Base-by-base conservation (phyloP, 192 early-diverging fungal species). In the Backusella luteola region DNA sequence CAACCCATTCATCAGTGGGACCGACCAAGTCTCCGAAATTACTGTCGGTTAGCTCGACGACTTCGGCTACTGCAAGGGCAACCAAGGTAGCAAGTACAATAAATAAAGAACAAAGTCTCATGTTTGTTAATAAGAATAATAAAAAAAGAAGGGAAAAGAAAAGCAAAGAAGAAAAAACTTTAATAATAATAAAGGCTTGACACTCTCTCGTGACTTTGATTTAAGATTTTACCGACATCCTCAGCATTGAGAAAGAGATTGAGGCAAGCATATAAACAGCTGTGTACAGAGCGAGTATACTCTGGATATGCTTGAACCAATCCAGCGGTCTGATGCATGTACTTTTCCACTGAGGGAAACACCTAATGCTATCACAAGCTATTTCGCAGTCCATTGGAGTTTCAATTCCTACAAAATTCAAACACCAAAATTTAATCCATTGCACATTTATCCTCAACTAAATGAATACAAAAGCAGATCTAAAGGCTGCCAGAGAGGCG, bases 401-500 rank as follows among this genome's bases (percentile, higher is more conserved):
- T 63, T 63, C 9, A 63, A 56, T 21, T 56, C 32, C 32, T 8
- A n/a, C 8, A 9, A 9, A n/a, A 56, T 21, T 26, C n/a, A 21
- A 56, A 23, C 38, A 56, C 19, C 21, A 21, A 21, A 21, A 21
- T 21, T 56, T 21, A 5, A 19, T 56, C n/a, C n/a, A 9, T 56
- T 26, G 7, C 42, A 21, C 23, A 21, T n/a, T 21, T 56, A 67
- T 17, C 66, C 8, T 67, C 15, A 69, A 14, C 11, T 32, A 32
- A 21, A 79, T 79, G 78, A 81, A 77, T 66, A 52, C 80, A 4
- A 81, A 81, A 44, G 69, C 70, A 9, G 46, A 81, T 46, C 78
- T 89, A 23, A 87, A 89, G 69, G 80, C 81, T 66, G 88, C 88
- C 44, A 80, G 78, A 68, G 86, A 89, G 38, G 84, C 86, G 44